Evolutionary conservation across 441 rosid species (phyloP).

Genomic region (Croton setiger): DNA sequence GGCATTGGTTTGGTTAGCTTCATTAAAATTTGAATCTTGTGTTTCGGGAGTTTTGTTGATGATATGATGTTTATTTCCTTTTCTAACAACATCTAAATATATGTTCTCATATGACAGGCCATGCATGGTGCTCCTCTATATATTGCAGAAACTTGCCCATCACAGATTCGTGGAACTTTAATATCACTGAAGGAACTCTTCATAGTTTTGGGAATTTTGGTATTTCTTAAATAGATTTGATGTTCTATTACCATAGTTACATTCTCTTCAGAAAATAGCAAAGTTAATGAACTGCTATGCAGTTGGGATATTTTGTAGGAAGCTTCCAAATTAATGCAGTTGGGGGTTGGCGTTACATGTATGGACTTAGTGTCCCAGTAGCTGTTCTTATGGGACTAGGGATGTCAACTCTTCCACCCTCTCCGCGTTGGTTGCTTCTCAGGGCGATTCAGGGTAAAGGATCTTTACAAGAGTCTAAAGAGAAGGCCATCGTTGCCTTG

Average conservation of each 20-base stretch:
- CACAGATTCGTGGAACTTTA: conserved; percentile 95
- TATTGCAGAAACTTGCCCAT: conserved; percentile 96
- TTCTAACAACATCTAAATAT: conserved; percentile 8
- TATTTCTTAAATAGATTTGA: conserved; percentile 27
- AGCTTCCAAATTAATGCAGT: conserved; percentile 71
- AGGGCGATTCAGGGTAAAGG: conserved; percentile 88
- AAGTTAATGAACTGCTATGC: conserved; percentile 19
- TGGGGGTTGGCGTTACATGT: conserved; percentile 99
- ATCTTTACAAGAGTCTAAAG: conserved; percentile 65
- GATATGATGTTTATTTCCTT: conserved; percentile 1
- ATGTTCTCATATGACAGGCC: conserved; percentile 56
- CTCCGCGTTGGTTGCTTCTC: conserved; percentile 97
- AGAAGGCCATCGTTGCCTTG: conserved; percentile 67
- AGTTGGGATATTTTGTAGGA: conserved; percentile 91
- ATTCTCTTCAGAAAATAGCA: conserved; percentile 8
- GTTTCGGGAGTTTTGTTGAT: conserved; percentile 15
- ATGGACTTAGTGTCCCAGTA: conserved; percentile 60
- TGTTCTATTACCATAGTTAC: neutral
- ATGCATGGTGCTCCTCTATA: conserved; percentile 99
- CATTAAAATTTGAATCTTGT: conserved; percentile 14
- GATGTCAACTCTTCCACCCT: conserved; percentile 88
- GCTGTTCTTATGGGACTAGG: conserved; percentile 87
- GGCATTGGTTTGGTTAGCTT: conserved; percentile 88
- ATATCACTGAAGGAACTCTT: conserved; percentile 90
- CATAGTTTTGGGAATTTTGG: conserved; percentile 95